Evolutionary conservation across 164 flowering plant species (phyloP), one percentile per base, ranked within the genome.

Genomic region (Magnolia sinica): DNA sequence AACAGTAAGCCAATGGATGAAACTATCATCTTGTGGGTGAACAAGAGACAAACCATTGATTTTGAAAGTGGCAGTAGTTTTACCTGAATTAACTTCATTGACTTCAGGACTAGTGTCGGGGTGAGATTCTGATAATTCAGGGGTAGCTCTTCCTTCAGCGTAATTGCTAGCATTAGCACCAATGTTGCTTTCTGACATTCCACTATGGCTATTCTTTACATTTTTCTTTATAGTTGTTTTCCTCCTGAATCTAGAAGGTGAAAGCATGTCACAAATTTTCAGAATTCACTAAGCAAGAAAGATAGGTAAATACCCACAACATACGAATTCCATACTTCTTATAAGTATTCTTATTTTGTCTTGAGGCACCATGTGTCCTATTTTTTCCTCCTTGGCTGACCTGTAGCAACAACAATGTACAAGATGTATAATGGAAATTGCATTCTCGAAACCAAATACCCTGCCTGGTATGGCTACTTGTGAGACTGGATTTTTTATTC

Each of bases 221-320:
- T 69, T 83, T 78, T 85, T 87, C 81, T 83, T 87, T 23, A 87
- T 89, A 63, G 88, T 86, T 83, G 88, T 83, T 79, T 89, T 93
- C 72, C 84, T 83, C 81, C 81, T 85, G 14, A 70, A 85, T 51
- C 84, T 84, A 29, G 79, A 80, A 68, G 78, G 76, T 65, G 79
- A 73, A 73, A 84, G 81, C 73, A 84, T 83, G 77, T 61, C 20
- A 77, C 74, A 61, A 71, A 65, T 55, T 70, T 24, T 51, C 58
- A 74, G 72, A 74, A 49, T 18, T 67, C 37, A 18, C 65, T 16
- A 73, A 64, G 23, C 27, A 22, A 74, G 7, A 72, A 50, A 16
- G 20, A 68, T 10, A 64, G 0, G 13, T 1, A n/a, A 24, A 64
- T 63, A 78, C 3, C 51, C 16, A 22, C 14, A 27, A 70, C 27